A percentile compares a stretch with the other conserved stretches of the same genome.
Evolutionary conservation across 805 yeast genomes (phyloP).

Genomic region (Yarrowia alimentaria): DNA sequence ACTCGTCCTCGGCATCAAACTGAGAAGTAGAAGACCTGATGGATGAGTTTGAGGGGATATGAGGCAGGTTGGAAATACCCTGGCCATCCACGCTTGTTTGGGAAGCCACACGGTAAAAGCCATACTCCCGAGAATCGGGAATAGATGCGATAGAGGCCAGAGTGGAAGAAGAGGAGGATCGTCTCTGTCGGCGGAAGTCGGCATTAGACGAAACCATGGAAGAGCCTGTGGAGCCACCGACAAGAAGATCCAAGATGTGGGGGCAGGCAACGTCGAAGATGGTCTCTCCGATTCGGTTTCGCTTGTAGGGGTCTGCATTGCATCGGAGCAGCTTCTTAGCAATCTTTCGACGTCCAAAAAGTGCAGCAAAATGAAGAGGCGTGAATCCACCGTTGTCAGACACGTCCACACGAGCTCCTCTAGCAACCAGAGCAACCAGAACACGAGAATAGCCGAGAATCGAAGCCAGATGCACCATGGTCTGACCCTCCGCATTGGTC

Average conservation of each 20-base stretch:
- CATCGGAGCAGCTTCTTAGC: slow-evolving; percentile 52
- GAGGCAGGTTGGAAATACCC: slow-evolving; percentile 17
- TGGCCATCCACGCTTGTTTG: too few relatives aligned
- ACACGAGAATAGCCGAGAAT: slow-evolving; percentile 67
- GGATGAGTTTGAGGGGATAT: slow-evolving; percentile 12
- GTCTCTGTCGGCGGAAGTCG: not conserved
- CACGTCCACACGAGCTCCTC: slow-evolving; percentile 57
- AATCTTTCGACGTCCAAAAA: slow-evolving; percentile 68
- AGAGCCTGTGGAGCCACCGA: slow-evolving; percentile 1
- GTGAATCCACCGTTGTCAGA: slow-evolving; percentile 80
- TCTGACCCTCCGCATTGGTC: slow-evolving; percentile 52
- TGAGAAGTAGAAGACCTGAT: slow-evolving; percentile 14
- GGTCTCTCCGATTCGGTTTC: slow-evolving; percentile 13
- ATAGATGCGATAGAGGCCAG: slow-evolving; percentile 29
- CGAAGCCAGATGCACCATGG: slow-evolving; percentile 82
- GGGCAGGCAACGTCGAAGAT: slow-evolving; percentile 19
- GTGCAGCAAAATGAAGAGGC: slow-evolving; percentile 82
- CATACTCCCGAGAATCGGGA: slow-evolving; percentile 20
- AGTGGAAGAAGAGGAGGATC: slow-evolving; percentile 33
- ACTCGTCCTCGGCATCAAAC: slow-evolving; percentile 26
- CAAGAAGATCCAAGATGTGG: slow-evolving; percentile 14
- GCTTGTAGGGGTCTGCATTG: slow-evolving; percentile 25
- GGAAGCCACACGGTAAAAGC: too few relatives aligned
- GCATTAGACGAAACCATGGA: slow-evolving; percentile 1
- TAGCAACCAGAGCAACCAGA: slow-evolving; percentile 61